These are phyloP conservation scores for Physaria fendleri DNA, from an alignment of 345 rosid genomes.

Conservation along the genomic window DNA sequence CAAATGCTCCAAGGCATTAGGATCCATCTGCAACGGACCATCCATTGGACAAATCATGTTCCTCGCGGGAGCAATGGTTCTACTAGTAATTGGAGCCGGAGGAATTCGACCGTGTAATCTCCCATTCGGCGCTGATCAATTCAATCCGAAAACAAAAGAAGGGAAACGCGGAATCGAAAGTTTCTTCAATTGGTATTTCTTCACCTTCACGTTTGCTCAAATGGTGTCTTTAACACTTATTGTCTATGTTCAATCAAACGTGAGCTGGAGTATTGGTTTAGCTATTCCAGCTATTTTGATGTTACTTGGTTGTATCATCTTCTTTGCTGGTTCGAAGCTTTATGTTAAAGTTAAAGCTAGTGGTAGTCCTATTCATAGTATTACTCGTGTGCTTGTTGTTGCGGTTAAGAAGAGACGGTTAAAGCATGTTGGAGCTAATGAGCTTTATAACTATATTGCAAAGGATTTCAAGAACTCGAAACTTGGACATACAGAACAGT, in stretches of 20 bases:
- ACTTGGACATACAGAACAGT: constrained; percentile 29
- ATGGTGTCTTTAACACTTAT: constrained; percentile 64
- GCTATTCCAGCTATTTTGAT: constrained; percentile 64
- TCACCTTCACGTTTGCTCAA: constrained; percentile 71
- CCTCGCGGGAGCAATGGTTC: constrained; percentile 42
- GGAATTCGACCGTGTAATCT: constrained; percentile 73
- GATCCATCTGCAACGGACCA: constrained; percentile 46
- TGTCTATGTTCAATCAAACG: constrained; percentile 62
- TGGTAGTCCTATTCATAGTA: constrained; percentile 67
- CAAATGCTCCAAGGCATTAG: constrained; percentile 29
- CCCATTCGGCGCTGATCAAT: constrained; percentile 78
- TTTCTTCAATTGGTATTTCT: constrained; percentile 85
- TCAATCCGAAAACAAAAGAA: constrained; percentile 49
- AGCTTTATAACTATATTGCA: constrained; percentile 16
- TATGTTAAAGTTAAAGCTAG: constrained; percentile 64
- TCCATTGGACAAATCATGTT: constrained; percentile 52
- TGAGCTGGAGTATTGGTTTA: constrained; percentile 73
- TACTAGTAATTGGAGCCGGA: constrained; percentile 66
- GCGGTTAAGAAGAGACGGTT: constrained; percentile 48
- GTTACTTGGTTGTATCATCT: constrained; percentile 52
- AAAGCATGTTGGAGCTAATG: constrained; percentile 27
- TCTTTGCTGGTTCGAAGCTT: constrained; percentile 54
- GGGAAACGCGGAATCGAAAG: constrained; percentile 69
- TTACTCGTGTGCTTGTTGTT: constrained; percentile 39
- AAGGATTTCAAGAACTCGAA: constrained; percentile 30